Conservation (phyloP, 2,329 filamentous ascomycete species). For the Knufia petricola region DNA sequence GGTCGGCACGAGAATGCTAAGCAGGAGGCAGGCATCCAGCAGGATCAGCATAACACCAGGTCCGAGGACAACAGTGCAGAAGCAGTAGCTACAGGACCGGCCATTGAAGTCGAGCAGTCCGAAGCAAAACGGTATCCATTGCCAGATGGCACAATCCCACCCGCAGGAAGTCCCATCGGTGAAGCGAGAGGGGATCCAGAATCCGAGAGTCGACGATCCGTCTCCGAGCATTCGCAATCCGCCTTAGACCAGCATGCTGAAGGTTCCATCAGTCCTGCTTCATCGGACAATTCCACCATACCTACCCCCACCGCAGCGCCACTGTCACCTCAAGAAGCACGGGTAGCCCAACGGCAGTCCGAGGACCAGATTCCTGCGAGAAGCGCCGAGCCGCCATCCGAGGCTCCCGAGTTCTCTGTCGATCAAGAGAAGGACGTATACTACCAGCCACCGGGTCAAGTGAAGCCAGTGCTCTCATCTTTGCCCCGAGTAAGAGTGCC, state of each 20-base stretch:
- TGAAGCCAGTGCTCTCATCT: slow-evolving; percentile 41
- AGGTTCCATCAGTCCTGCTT: slow-evolving; percentile 28
- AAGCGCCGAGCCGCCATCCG: slow-evolving; percentile 36
- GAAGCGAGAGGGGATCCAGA: slow-evolving; percentile 17
- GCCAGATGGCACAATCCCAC: slow-evolving; percentile 44
- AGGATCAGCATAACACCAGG: slow-evolving; percentile 43
- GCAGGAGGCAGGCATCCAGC: slow-evolving; percentile 33
- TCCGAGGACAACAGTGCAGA: slow-evolving; percentile 34
- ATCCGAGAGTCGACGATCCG: slow-evolving; percentile 14
- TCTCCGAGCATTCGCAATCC: slow-evolving; percentile 23
- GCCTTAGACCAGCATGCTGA: slow-evolving; percentile 22
- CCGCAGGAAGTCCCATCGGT: slow-evolving; percentile 13
- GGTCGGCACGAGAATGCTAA: background rate
- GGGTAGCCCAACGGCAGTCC: slow-evolving; percentile 38
- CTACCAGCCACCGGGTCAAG: slow-evolving; percentile 41
- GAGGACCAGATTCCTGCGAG: slow-evolving; percentile 46
- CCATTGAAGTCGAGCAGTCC: slow-evolving; percentile 39
- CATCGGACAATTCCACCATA: slow-evolving; percentile 35
- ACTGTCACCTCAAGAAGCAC: slow-evolving; percentile 35
- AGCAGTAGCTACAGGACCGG: slow-evolving; percentile 29
- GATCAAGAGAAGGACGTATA: slow-evolving; percentile 51
- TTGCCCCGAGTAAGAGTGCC: slow-evolving; percentile 49
- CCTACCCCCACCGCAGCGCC: slow-evolving; percentile 27
- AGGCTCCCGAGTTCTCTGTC: slow-evolving; percentile 28
- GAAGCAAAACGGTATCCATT: slow-evolving; percentile 35